Percentiles rank a stretch among this genome's conserved stretches.
phyloP scores from a whole-genome alignment of 352 stramenopile species.

The Phytopythium chamaehyphon region DNA sequence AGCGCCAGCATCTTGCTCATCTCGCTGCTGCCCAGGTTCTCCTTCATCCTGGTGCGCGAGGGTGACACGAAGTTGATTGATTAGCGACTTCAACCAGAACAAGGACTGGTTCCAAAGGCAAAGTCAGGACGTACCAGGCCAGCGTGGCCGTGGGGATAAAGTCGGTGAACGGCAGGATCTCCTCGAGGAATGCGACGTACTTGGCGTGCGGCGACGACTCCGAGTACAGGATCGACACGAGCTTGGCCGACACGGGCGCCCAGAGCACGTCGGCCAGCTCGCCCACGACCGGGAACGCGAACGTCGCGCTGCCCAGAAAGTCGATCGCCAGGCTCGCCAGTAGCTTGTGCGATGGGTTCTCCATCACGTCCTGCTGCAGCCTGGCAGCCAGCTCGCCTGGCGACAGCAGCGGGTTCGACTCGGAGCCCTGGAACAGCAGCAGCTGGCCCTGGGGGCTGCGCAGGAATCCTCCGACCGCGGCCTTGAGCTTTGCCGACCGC shows the following conservation, averaged over 20 bases:
- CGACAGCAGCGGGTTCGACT: slow-evolving; percentile 24
- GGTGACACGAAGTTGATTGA: background rate
- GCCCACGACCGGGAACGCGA: slow-evolving; percentile 83
- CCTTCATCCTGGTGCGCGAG: slow-evolving; percentile 36
- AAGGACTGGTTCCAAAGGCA: background rate
- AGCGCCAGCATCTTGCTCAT: slow-evolving; percentile 20
- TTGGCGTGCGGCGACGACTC: slow-evolving; percentile 79
- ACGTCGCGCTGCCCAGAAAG: slow-evolving; percentile 84
- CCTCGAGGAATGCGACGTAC: slow-evolving; percentile 82
- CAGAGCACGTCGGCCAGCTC: slow-evolving; percentile 91
- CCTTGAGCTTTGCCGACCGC: slow-evolving; percentile 45
- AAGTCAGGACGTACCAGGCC: slow-evolving; percentile 60
- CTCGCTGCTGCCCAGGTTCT: slow-evolving; percentile 45
- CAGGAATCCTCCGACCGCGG: slow-evolving; percentile 34
- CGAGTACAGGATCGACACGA: slow-evolving; percentile 92
- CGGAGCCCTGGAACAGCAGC: slow-evolving; percentile 50
- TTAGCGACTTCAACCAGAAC: slow-evolving; percentile 1
- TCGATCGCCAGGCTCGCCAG: slow-evolving; percentile 84
- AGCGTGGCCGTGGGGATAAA: slow-evolving; percentile 93
- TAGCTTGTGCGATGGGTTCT: slow-evolving; percentile 56
- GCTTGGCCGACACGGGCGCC: slow-evolving; percentile 86
- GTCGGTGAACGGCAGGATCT: slow-evolving; percentile 94
- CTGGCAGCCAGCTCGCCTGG: slow-evolving; percentile 25
- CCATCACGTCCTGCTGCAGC: slow-evolving; percentile 40
- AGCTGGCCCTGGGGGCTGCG: slow-evolving; percentile 55